Base-by-base conservation (phyloP, 179 eudicot genomes). In the Amaranthus tricolor region DNA sequence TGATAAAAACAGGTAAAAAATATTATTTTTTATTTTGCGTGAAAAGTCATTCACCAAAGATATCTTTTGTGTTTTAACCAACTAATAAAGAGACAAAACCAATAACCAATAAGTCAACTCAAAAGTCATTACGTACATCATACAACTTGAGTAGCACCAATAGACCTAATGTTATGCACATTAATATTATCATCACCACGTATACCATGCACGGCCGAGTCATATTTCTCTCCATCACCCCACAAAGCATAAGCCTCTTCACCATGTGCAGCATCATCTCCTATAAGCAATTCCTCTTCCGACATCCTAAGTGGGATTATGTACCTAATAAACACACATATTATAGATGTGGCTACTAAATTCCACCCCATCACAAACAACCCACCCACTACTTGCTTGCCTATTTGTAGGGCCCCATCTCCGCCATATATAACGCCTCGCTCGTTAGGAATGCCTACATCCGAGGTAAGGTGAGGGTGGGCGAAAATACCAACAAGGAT, bases 221-320 rank as follows among this genome's bases (percentile, higher is more conserved):
- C 89, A 62, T 77, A 86, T 55, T 79, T 78, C 75, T 88, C 91
- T 9, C 89, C 91, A 67, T 88, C 91, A 19, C 88, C 91, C 91
- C 91, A 88, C 55, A 88, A 71, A 0, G 91, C 91, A 45, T 88
- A 88, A 2, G 91, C 91, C 81, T 88, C 91, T 54, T 88, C 91
- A 2, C 91, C 91, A 49, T 88, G 91, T 15, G 87, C 91, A 0
- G 91, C 91, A 44, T 88, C 88, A n/a, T 88, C 91, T n/a, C 91
- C 91, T 1, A 86, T 78, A 53, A 77, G 69, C 74, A 88, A 65
- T 74, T 86, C 86, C 40, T 85, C 86, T 16, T 88, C 91, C 0
- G 89, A 74, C 91, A 88, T 88, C 51, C 91, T 54, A n/a, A 88
- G 68, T 5, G 91, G 91, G 3, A 82, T 80, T 20, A 87, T 56